Percentiles rank a stretch among this genome's conserved stretches.
phyloP scores from a whole-genome alignment of 805 yeast species.

The Yarrowia sp. region DNA sequence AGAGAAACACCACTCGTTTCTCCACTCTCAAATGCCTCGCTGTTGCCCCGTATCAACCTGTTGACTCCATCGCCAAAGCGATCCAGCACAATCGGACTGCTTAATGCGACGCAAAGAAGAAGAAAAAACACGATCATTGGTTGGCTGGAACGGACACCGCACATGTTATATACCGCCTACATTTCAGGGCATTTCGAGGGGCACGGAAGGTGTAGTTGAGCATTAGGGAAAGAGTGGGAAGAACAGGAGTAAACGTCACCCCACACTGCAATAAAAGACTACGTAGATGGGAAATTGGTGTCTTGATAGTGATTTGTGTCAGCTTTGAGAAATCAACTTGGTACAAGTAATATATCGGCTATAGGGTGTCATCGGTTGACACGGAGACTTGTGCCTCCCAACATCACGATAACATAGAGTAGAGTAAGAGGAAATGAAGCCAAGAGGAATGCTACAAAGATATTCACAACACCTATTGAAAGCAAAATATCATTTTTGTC shows the following conservation, averaged over 20 bases:
- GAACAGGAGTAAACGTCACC: neutral
- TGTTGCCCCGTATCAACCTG: slow-evolving; percentile 17
- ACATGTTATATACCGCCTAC: neutral
- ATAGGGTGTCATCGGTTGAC: too few species aligned
- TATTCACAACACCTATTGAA: too few species aligned
- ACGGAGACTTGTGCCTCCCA: too few species aligned
- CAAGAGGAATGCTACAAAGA: too few species aligned
- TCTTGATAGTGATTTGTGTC: neutral
- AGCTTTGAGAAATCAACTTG: too few species aligned
- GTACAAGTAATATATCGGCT: too few species aligned
- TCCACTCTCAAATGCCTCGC: slow-evolving; percentile 3
- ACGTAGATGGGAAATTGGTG: neutral
- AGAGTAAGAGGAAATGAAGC: too few species aligned
- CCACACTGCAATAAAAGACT: neutral
- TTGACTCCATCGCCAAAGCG: slow-evolving; percentile 1
- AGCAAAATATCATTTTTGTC: too few species aligned
- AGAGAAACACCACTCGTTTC: neutral
- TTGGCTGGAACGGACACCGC: neutral
- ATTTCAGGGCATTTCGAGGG: slow-evolving; percentile 23
- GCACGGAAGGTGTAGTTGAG: slow-evolving; percentile 4
- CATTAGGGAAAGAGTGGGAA: slow-evolving; percentile 3
- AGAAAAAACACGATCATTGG: slow-evolving; percentile 22
- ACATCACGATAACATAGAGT: too few species aligned
- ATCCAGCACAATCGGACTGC: slow-evolving; percentile 5
- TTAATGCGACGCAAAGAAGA: neutral